A percentile compares a stretch with the other conserved stretches of the same genome.
Evolutionary conservation across 768 basidiomycete genomes (phyloP).

Genomic region (Hypholoma sublateritium): DNA sequence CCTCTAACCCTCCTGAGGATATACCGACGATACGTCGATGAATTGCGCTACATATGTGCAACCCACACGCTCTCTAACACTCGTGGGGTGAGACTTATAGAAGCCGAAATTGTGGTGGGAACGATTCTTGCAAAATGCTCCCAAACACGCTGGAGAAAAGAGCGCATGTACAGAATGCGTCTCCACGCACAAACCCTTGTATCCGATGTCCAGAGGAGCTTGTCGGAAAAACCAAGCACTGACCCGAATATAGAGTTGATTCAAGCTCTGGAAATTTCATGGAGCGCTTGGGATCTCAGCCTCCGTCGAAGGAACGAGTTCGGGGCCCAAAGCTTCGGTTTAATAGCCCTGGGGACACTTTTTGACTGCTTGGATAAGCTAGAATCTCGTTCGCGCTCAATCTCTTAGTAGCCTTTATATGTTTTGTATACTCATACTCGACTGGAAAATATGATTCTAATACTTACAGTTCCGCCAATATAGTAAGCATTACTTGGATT

Average conservation of each 20-base stretch:
- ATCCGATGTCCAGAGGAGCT: slow-evolving; percentile 42
- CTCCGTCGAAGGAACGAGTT: slow-evolving; percentile 38
- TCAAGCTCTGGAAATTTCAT: slow-evolving; percentile 49
- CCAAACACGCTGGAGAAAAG: slow-evolving; percentile 58
- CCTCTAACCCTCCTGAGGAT: slow-evolving; percentile 32
- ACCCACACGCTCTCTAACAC: slow-evolving; percentile 65
- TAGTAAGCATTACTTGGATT: no score
- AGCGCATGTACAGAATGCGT: slow-evolving; percentile 62
- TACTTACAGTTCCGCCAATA: no score
- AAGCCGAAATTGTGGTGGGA: slow-evolving; percentile 75
- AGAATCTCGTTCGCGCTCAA: background rate
- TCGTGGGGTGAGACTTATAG: slow-evolving; percentile 54
- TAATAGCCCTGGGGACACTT: slow-evolving; percentile 60
- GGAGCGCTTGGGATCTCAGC: slow-evolving; percentile 66
- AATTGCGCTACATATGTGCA: slow-evolving; percentile 68
- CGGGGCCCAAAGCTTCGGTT: slow-evolving; percentile 65
- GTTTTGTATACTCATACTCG: no score
- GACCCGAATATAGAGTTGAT: slow-evolving; percentile 29
- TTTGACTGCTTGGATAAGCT: slow-evolving; percentile 55
- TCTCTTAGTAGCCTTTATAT: background rate
- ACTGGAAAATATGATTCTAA: background rate
- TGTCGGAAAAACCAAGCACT: slow-evolving; percentile 28
- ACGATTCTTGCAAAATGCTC: slow-evolving; percentile 72
- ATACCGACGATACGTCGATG: slow-evolving; percentile 57
- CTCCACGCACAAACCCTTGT: slow-evolving; percentile 55